These are phyloP conservation scores for Tuber microsphaerosporum DNA, from an alignment of 495 filamentous ascomycete species.

Conservation along the genomic window DNA sequence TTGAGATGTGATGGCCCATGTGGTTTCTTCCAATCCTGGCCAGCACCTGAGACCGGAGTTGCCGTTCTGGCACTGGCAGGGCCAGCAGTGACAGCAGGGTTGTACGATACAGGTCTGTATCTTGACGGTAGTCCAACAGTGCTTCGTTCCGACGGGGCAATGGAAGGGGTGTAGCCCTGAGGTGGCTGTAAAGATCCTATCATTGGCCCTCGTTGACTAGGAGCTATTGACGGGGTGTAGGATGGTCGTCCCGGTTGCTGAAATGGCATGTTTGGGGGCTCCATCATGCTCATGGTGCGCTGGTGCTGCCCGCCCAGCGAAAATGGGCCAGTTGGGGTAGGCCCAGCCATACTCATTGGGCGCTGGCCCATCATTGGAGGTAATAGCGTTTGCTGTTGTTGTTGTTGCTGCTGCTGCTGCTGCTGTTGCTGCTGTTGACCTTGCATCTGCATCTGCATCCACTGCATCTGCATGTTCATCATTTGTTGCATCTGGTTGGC, in stretches of 20 bases:
- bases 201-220: conserved; percentile 39
- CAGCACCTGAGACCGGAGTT: conserved; percentile 50
- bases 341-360: conserved; percentile 36
- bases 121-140: conserved; percentile 82
- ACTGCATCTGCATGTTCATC: conserved; percentile 47
- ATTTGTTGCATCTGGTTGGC: conserved; percentile 72
- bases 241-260: conserved; percentile 46
- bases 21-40: conserved; percentile 48
- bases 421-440: conserved; percentile 30
- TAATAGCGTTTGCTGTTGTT: conserved; percentile 31
- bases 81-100: conserved; percentile 41
- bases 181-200: conserved; percentile 41
- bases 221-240: conserved; percentile 51
- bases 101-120: conserved; percentile 81
- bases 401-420: conserved; percentile 25
- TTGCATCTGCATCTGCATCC: conserved; percentile 39
- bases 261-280: conserved; percentile 52
- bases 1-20: conserved; percentile 36
- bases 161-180: conserved; percentile 59
- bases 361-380: conserved; percentile 37
- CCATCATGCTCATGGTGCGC: conserved; percentile 74
- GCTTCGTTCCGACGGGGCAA: conserved; percentile 90
- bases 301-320: conserved; percentile 29
- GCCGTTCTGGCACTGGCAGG: conserved; percentile 47
- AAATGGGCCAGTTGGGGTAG: conserved; percentile 18